Conservation (phyloP, 2,329 filamentous ascomycete genomes). For the Aspergillus awamori region DNA sequence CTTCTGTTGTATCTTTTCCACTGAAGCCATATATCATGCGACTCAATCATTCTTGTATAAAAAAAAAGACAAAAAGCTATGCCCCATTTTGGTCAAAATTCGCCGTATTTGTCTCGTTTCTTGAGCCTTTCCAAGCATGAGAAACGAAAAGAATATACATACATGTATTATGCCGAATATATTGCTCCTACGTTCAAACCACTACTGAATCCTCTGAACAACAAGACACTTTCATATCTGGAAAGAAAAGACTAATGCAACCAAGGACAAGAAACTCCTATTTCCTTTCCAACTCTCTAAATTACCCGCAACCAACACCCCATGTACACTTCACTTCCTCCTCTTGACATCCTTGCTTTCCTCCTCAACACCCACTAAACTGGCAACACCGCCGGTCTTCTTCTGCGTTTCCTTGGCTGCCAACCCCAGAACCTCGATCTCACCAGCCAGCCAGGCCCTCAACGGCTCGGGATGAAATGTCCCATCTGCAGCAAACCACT, state of each 20-base stretch:
- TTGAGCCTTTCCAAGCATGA: not conserved
- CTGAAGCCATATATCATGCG: not conserved
- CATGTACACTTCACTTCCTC: conserved; percentile 17
- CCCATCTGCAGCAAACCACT: conserved; percentile 62
- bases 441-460: conserved; percentile 63
- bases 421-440: conserved; percentile 58
- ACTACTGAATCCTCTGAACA: not conserved
- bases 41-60: not conserved
- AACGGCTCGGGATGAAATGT: conserved; percentile 64
- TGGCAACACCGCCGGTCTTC: conserved; percentile 31
- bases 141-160: not conserved
- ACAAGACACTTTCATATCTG: not conserved
- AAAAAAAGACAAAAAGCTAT: conserved; percentile 2
- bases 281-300: not conserved
- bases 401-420: conserved; percentile 47
- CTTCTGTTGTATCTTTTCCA: conserved; percentile 2
- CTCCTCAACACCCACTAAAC: conserved; percentile 22
- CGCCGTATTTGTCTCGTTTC: not conserved
- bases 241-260: not conserved
- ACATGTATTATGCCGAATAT: not conserved
- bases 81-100: not conserved
- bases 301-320: not conserved
- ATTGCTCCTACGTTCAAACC: not conserved
- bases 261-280: not conserved
- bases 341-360: conserved; percentile 17